Percentiles rank a stretch among this genome's conserved stretches.
Evolutionary conservation across 2,329 filamentous ascomycete species (phyloP).

Genomic region (Elsinoe fawcettii): DNA sequence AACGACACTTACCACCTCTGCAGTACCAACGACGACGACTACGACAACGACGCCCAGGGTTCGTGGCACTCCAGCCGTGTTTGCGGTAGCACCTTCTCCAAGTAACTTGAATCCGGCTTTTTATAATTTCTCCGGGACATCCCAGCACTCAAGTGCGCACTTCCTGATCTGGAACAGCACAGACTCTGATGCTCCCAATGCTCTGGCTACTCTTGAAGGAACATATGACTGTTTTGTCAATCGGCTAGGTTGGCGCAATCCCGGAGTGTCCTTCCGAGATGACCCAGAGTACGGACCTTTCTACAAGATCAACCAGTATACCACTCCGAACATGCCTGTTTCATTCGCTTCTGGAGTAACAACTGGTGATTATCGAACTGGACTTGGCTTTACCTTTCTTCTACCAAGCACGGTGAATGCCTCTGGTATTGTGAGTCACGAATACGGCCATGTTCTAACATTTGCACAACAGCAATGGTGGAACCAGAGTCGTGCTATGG

Average conservation of each 20-base stretch:
- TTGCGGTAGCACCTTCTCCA: background rate
- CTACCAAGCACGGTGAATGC: slow-evolving; percentile 33
- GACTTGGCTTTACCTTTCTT: slow-evolving; percentile 40
- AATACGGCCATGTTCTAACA: slow-evolving; percentile 44
- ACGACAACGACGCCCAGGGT: background rate
- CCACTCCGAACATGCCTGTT: slow-evolving; percentile 25
- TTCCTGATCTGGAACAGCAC: slow-evolving; percentile 35
- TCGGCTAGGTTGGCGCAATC: slow-evolving; percentile 22
- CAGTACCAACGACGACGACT: background rate
- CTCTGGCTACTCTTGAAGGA: slow-evolving; percentile 40
- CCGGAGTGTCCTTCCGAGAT: slow-evolving; percentile 23
- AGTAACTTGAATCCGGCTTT: background rate
- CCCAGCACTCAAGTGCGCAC: slow-evolving; percentile 24
- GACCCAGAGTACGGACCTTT: slow-evolving; percentile 33
- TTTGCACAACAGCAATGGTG: slow-evolving; percentile 35
- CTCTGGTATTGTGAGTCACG: slow-evolving; percentile 41
- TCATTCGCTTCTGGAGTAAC: slow-evolving; percentile 35
- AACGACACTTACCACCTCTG: background rate
- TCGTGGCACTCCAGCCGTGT: background rate
- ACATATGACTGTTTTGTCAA: slow-evolving; percentile 30
- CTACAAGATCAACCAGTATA: slow-evolving; percentile 44
- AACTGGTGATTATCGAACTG: slow-evolving; percentile 34
- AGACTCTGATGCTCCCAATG: slow-evolving; percentile 26
- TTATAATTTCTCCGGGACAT: background rate
- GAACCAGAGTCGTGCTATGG: slow-evolving; percentile 35